Percentiles rank a stretch among this genome's conserved stretches.
phyloP scores from a whole-genome alignment of 306 rosid genomes.

The Prunus davidiana region DNA sequence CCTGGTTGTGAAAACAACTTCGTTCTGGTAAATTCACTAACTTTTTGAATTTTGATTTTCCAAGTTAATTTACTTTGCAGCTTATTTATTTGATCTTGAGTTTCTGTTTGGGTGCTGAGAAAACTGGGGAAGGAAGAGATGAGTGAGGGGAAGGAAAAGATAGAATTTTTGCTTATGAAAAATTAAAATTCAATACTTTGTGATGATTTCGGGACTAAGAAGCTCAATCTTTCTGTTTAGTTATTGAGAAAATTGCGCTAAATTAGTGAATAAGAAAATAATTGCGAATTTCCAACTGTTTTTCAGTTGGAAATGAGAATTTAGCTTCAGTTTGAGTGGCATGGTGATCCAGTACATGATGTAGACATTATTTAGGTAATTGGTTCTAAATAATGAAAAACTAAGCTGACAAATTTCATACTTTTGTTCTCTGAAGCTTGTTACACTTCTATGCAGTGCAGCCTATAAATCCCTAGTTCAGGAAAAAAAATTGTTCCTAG shows the following conservation, averaged over 20 bases:
- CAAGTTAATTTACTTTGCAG: not conserved
- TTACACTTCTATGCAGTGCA: not conserved
- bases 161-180: not conserved
- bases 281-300: not conserved
- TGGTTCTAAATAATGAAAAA: not conserved
- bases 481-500: not conserved
- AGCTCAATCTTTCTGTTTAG: not conserved
- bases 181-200: not conserved
- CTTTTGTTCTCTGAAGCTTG: not conserved
- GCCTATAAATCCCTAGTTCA: not conserved
- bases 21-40: constrained; percentile 62
- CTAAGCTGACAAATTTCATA: not conserved
- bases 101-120: constrained; percentile 27
- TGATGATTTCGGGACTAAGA: not conserved
- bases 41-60: not conserved
- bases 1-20: constrained; percentile 92
- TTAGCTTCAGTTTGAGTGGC: not conserved
- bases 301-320: not conserved
- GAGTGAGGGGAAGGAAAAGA: not conserved
- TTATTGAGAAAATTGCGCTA: not conserved
- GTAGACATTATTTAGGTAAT: not conserved
- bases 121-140: constrained; percentile 8
- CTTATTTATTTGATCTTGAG: constrained; percentile 6
- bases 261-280: not conserved
- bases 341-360: not conserved